phyloP scores from a whole-genome alignment of 495 filamentous ascomycete genomes.

The Hypoxylon fragiforme region DNA sequence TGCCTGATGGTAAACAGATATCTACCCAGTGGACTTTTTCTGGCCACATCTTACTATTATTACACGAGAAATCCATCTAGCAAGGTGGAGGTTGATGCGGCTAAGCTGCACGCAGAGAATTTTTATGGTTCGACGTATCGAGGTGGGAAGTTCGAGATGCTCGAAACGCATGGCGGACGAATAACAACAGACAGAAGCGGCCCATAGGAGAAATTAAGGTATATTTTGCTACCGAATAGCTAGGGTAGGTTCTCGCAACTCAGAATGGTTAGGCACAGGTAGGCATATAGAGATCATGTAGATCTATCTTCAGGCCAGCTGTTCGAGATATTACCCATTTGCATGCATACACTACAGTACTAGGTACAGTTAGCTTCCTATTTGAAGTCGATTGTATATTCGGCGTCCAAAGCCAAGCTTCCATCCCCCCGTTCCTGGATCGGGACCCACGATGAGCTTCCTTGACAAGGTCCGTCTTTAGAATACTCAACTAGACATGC shows the following conservation, averaged over 20 bases:
- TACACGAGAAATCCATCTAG: conserved; percentile 1
- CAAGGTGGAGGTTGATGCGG: too few relatives aligned
- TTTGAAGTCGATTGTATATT: not conserved
- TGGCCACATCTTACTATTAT: too few relatives aligned
- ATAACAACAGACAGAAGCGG: conserved; percentile 4
- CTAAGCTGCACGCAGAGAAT: too few relatives aligned
- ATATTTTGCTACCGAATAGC: conserved; percentile 9
- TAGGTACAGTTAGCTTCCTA: not conserved
- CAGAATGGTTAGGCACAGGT: too few relatives aligned
- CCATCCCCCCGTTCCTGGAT: not conserved
- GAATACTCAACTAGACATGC: conserved; percentile 11
- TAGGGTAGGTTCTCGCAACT: too few relatives aligned
- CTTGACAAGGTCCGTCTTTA: conserved; percentile 3
- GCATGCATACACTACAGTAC: too few relatives aligned
- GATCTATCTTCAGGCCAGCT: conserved; percentile 20
- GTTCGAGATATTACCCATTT: not conserved
- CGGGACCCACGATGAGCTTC: not conserved
- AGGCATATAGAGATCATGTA: conserved; percentile 2
- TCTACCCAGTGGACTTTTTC: too few relatives aligned
- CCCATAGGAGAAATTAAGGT: not conserved
- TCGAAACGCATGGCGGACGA: not conserved
- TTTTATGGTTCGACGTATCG: conserved; percentile 4
- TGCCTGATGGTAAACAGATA: too few relatives aligned
- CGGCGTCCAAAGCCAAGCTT: not conserved
- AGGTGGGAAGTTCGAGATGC: conserved; percentile 14